A percentile compares a stretch with the other conserved stretches of the same genome.
phyloP scores from a whole-genome alignment of 305 asterid genomes.

The Fraxinus xanthoxyloides region DNA sequence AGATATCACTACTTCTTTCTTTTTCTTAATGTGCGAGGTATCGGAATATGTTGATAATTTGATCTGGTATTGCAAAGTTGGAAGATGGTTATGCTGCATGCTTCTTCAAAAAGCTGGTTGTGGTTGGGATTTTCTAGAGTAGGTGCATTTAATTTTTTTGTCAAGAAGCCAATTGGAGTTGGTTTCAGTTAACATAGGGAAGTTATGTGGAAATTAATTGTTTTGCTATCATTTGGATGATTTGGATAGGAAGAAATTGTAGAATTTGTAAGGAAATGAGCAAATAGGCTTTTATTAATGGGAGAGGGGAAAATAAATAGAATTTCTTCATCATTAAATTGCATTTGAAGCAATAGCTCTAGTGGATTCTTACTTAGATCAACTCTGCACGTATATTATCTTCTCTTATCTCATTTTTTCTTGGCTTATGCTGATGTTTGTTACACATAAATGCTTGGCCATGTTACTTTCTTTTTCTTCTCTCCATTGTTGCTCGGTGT shows the following conservation, averaged over 20 bases:
- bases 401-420: background rate
- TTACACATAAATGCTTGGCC: no score
- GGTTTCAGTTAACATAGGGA: background rate
- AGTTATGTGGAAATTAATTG: background rate
- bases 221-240: no score
- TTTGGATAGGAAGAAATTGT: background rate
- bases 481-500: no score
- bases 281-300: background rate
- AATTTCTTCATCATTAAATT: no score
- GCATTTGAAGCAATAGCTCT: background rate
- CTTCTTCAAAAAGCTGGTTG: background rate
- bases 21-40: background rate
- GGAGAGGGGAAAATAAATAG: no score
- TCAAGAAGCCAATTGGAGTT: background rate
- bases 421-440: background rate
- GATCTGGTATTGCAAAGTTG: background rate
- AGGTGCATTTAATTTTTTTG: background rate
- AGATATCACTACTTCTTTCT: background rate
- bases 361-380: background rate
- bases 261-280: background rate
- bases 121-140: background rate
- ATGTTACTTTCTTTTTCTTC: no score
- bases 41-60: background rate
- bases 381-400: background rate
- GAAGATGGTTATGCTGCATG: background rate